Evolutionary conservation across 2,329 filamentous ascomycete species (phyloP).

Genomic region (Coleophoma cylindrospora): DNA sequence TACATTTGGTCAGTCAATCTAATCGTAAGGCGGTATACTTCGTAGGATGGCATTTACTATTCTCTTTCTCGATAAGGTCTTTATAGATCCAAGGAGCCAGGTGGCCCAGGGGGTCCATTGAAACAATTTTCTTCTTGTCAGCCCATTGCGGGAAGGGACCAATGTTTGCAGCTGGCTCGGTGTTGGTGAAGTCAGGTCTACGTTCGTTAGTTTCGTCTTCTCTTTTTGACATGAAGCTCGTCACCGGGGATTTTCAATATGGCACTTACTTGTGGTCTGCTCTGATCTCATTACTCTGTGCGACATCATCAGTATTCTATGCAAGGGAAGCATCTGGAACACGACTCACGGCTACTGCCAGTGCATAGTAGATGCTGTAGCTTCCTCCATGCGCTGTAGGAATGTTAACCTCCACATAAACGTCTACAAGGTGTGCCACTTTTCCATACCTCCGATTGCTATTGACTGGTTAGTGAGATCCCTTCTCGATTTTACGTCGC

Average conservation of each 20-base stretch:
- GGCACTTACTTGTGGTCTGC: constrained; percentile 62
- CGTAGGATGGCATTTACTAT: constrained; percentile 38
- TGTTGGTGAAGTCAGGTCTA: constrained; percentile 71
- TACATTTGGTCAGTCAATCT: constrained; percentile 16
- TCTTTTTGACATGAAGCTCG: no score
- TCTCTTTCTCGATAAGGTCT: constrained; percentile 70
- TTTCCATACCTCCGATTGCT: constrained; percentile 52
- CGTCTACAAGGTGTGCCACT: no score
- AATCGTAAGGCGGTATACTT: no score
- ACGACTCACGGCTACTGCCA: constrained; percentile 63
- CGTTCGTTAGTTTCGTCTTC: not conserved
- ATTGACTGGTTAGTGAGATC: not conserved
- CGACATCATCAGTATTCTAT: not conserved
- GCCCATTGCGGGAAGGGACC: constrained; percentile 88
- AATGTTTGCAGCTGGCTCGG: constrained; percentile 84
- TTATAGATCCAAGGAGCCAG: constrained; percentile 79
- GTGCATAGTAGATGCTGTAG: constrained; percentile 92
- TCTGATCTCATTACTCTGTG: constrained; percentile 71
- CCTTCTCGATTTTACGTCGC: no score
- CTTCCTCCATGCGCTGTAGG: constrained; percentile 74
- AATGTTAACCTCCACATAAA: not conserved
- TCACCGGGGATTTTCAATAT: not conserved
- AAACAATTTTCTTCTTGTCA: constrained; percentile 89
- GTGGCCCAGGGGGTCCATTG: constrained; percentile 94
- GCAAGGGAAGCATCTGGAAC: not conserved